These are phyloP conservation scores for Ustilago xerochloae DNA, from an alignment of 1,284 basidiomycete genomes.

Conservation along the genomic window DNA sequence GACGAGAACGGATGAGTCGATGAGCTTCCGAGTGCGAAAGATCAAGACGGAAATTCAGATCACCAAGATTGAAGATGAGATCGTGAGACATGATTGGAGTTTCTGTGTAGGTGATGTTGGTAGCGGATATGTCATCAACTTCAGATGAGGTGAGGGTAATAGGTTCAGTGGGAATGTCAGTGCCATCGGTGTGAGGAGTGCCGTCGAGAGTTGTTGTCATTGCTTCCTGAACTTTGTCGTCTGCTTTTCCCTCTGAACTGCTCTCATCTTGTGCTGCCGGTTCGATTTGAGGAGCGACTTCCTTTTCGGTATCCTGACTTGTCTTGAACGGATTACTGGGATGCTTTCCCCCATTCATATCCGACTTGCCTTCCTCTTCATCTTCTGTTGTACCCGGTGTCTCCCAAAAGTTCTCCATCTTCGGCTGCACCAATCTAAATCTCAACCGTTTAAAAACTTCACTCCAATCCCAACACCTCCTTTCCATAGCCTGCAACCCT, in stretches of 20 bases:
- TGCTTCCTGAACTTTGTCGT: background rate
- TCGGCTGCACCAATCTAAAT: slow-evolving; percentile 8
- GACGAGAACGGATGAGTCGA: slow-evolving; percentile 32
- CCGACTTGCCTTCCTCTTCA: background rate
- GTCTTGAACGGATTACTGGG: slow-evolving; percentile 15
- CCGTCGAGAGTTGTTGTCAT: background rate
- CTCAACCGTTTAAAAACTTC: slow-evolving; percentile 47
- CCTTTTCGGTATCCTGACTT: slow-evolving; percentile 8
- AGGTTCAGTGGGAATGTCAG: background rate
- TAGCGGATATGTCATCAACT: background rate
- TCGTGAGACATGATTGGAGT: slow-evolving; percentile 39
- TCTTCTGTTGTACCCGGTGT: slow-evolving; percentile 81
- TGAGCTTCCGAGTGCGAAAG: slow-evolving; percentile 85
- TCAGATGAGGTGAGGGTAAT: background rate
- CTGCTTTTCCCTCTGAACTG: background rate
- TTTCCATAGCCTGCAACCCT: slow-evolving; percentile 47
- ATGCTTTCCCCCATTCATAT: background rate
- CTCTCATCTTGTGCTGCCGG: background rate
- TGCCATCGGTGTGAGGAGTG: background rate
- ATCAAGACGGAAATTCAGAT: slow-evolving; percentile 92
- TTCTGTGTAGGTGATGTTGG: slow-evolving; percentile 4
- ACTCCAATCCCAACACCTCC: slow-evolving; percentile 52
- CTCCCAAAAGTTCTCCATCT: slow-evolving; percentile 70
- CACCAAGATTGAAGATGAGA: slow-evolving; percentile 88
- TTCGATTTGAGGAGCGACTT: background rate